These are phyloP conservation scores for Camelina laxa DNA, from an alignment of 345 rosid genomes.

Conservation along the genomic window DNA sequence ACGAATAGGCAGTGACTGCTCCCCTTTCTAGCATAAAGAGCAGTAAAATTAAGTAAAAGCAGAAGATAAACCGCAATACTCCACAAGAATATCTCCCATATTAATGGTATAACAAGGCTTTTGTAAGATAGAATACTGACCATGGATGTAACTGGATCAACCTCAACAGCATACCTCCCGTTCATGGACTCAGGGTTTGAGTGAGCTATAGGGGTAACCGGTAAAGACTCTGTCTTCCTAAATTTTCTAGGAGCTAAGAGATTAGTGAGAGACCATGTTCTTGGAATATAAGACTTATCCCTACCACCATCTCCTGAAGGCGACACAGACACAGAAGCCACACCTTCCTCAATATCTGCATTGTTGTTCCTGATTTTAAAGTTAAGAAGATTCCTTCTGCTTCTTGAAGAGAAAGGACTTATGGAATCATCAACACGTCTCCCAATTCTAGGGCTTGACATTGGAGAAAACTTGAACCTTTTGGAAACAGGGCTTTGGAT, in stretches of 20 bases:
- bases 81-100: neutral
- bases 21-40: conserved; percentile 57
- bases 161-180: conserved; percentile 51
- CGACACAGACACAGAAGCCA: conserved; percentile 52
- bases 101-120: conserved; percentile 8
- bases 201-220: conserved; percentile 67
- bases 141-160: conserved; percentile 48
- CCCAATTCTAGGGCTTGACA: conserved; percentile 61
- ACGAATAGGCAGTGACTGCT: conserved; percentile 57
- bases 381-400: conserved; percentile 58
- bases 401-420: conserved; percentile 62
- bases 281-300: conserved; percentile 50
- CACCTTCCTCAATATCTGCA: conserved; percentile 78
- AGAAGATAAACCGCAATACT: neutral
- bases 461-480: conserved; percentile 75
- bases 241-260: conserved; percentile 57
- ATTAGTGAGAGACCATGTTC: conserved; percentile 70
- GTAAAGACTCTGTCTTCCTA: conserved; percentile 64
- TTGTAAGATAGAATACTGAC: conserved; percentile 42
- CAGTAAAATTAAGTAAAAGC: neutral
- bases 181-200: conserved; percentile 88
- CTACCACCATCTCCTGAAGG: conserved; percentile 50
- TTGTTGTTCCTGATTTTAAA: conserved; percentile 54
- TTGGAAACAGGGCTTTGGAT: conserved; percentile 60
- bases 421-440: conserved; percentile 44